These are phyloP conservation scores for Debaryomycetaceae sp. DNA, from an alignment of 1,139 yeast genomes.

Conservation along the genomic window DNA sequence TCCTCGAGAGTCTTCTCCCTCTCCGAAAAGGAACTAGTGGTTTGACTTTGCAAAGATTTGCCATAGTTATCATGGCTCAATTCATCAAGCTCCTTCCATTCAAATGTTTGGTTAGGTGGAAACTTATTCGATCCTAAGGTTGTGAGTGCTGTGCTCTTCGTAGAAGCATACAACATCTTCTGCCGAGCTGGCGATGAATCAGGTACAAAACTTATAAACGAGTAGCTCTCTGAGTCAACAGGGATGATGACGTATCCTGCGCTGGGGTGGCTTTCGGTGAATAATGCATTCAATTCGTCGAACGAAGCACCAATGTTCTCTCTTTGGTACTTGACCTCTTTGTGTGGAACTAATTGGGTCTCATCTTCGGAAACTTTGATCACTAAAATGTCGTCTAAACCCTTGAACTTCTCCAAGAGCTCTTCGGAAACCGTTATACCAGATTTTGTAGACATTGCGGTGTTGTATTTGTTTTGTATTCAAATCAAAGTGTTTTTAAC, in stretches of 20 bases:
- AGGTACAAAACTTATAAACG: conserved; percentile 83
- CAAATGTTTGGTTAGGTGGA: conserved; percentile 45
- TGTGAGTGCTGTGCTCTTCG: conserved; percentile 70
- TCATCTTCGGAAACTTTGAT: conserved; percentile 45
- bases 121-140: conserved; percentile 69
- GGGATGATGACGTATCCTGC: conserved; percentile 60
- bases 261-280: conserved; percentile 38
- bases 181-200: conserved; percentile 77
- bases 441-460: conserved; percentile 66
- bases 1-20: conserved; percentile 55
- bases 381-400: conserved; percentile 18
- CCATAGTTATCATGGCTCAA: conserved; percentile 50
- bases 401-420: conserved; percentile 33
- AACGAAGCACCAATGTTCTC: conserved; percentile 26
- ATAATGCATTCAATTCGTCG: conserved; percentile 26
- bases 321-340: neutral
- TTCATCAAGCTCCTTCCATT: conserved; percentile 62
- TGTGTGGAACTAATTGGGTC: conserved; percentile 33
- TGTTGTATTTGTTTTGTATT: too few species aligned
- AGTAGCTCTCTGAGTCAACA: conserved; percentile 25
- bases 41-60: conserved; percentile 30
- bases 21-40: conserved; percentile 51
- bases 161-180: conserved; percentile 93
- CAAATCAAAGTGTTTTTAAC: too few species aligned
- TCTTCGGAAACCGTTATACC: conserved; percentile 57